Percentiles rank a stretch among this genome's conserved stretches.
Evolutionary conservation across 2,329 filamentous ascomycete genomes (phyloP).

Genomic region (Colletotrichum australisinense): DNA sequence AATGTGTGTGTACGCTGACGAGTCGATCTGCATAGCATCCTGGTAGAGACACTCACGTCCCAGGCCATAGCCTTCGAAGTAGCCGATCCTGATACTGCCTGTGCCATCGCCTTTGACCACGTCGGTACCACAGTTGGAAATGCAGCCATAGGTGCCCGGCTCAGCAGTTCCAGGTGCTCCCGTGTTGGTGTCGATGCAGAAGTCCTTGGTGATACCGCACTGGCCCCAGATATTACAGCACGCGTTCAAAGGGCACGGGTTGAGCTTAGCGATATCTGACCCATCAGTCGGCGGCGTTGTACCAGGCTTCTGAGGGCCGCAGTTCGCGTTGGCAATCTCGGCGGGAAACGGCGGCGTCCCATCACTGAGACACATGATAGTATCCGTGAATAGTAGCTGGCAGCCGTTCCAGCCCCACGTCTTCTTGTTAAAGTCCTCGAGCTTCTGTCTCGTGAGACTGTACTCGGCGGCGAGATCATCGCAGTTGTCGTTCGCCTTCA

Average conservation of each 20-base stretch:
- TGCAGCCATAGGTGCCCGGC: conserved; percentile 46
- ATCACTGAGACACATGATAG: conserved; percentile 39
- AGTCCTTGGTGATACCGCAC: conserved; percentile 17
- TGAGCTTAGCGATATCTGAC: conserved; percentile 51
- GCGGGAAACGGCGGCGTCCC: conserved; percentile 39
- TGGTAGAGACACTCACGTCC: not conserved
- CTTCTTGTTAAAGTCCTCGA: conserved; percentile 47
- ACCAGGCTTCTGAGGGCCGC: conserved; percentile 57
- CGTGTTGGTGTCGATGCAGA: conserved; percentile 19
- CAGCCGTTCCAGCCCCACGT: conserved; percentile 49
- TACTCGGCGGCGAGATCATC: conserved; percentile 40
- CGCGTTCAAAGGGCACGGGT: conserved; percentile 57
- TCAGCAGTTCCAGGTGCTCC: conserved; percentile 2
- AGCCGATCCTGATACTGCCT: not conserved
- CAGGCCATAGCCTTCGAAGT: not conserved
- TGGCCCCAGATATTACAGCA: conserved; percentile 49
- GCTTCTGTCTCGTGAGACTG: conserved; percentile 33
- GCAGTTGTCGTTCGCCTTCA: conserved; percentile 48
- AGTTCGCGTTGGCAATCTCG: conserved; percentile 36
- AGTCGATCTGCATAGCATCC: conserved; percentile 32
- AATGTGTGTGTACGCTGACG: conserved; percentile 43
- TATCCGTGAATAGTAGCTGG: conserved; percentile 17
- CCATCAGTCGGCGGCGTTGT: conserved; percentile 46
- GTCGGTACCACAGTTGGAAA: conserved; percentile 52
- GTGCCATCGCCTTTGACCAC: conserved; percentile 39